Conservation (phyloP, 2,329 filamentous ascomycete species). For the Trichoderma koningiopsis region DNA sequence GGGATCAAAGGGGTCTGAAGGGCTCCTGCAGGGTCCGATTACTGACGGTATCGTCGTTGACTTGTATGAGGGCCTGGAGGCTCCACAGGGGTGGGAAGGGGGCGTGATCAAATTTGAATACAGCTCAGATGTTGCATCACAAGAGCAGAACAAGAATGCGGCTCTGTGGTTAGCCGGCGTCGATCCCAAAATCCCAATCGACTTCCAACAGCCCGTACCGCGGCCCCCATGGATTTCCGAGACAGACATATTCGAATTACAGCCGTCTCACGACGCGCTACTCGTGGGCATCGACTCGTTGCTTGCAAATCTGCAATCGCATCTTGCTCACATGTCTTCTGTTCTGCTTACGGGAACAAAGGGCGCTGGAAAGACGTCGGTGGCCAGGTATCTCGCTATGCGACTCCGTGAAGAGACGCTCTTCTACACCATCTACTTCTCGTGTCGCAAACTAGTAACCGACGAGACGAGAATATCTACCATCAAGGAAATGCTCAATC, state of each 20-base stretch:
- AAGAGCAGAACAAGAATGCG: slow-evolving; percentile 51
- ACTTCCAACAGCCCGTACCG: slow-evolving; percentile 74
- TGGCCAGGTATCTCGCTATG: slow-evolving; percentile 75
- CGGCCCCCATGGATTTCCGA: slow-evolving; percentile 60
- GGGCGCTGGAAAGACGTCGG: slow-evolving; percentile 84
- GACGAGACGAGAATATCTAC: slow-evolving; percentile 88
- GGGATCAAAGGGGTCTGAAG: slow-evolving; percentile 53
- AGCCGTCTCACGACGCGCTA: slow-evolving; percentile 57
- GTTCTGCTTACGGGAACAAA: slow-evolving; percentile 86
- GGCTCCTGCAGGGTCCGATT: slow-evolving; percentile 78
- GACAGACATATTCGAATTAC: slow-evolving; percentile 53
- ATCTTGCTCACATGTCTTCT: slow-evolving; percentile 83
- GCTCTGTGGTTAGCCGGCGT: slow-evolving; percentile 75
- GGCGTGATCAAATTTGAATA: slow-evolving; percentile 78
- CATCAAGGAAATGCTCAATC: slow-evolving; percentile 84
- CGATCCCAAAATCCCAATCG: slow-evolving; percentile 71
- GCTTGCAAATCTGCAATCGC: slow-evolving; percentile 70
- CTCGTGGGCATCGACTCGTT: slow-evolving; percentile 85
- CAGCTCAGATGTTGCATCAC: slow-evolving; percentile 36
- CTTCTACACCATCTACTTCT: slow-evolving; percentile 82
- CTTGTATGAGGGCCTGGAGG: slow-evolving; percentile 55
- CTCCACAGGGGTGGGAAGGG: slow-evolving; percentile 72
- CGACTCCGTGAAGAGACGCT: slow-evolving; percentile 71
- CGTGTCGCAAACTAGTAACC: slow-evolving; percentile 83
- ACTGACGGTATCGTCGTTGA: slow-evolving; percentile 85